Evolutionary conservation across 2,329 filamentous ascomycete species (phyloP).

Genomic region (Metarhizium album): DNA sequence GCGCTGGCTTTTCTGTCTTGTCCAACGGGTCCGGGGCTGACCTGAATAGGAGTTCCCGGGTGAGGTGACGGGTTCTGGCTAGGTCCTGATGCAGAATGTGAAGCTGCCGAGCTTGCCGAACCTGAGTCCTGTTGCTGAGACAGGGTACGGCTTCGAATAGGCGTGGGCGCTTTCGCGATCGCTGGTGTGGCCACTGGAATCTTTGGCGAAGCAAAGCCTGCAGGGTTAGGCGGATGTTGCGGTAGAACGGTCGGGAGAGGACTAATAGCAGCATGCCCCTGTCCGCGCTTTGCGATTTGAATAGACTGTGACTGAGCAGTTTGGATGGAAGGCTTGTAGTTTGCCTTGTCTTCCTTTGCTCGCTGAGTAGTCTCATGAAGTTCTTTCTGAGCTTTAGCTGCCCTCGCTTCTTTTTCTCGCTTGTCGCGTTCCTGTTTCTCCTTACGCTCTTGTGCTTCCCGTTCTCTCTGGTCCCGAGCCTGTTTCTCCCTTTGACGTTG

Average conservation of each 20-base stretch:
- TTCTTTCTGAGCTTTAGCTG: constrained; percentile 50
- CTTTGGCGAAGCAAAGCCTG: constrained; percentile 64
- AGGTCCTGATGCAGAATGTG: constrained; percentile 45
- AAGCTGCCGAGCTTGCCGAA: constrained; percentile 57
- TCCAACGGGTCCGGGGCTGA: constrained; percentile 52
- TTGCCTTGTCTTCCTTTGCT: constrained; percentile 54
- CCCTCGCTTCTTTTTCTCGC: constrained; percentile 46
- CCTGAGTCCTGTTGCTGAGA: constrained; percentile 75
- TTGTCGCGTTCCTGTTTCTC: constrained; percentile 54
- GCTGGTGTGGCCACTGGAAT: constrained; percentile 69
- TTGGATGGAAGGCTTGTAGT: constrained; percentile 28
- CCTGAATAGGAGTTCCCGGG: constrained; percentile 51
- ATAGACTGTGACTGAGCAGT: constrained; percentile 13
- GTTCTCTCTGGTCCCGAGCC: constrained; percentile 57
- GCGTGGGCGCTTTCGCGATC: constrained; percentile 72
- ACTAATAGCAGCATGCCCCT: constrained; percentile 26
- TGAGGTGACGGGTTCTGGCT: constrained; percentile 52
- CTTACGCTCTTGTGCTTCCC: constrained; percentile 54
- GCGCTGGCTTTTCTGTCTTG: constrained; percentile 52
- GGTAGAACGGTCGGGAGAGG: constrained; percentile 41
- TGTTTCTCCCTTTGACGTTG: constrained; percentile 72
- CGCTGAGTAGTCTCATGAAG: constrained; percentile 41
- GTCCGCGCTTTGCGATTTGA: constrained; percentile 13
- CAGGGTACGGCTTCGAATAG: constrained; percentile 62
- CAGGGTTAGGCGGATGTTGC: constrained; percentile 46